These are phyloP conservation scores for Neocallimastix lanati DNA, from an alignment of 192 early-diverging fungal species.

Conservation along the genomic window DNA sequence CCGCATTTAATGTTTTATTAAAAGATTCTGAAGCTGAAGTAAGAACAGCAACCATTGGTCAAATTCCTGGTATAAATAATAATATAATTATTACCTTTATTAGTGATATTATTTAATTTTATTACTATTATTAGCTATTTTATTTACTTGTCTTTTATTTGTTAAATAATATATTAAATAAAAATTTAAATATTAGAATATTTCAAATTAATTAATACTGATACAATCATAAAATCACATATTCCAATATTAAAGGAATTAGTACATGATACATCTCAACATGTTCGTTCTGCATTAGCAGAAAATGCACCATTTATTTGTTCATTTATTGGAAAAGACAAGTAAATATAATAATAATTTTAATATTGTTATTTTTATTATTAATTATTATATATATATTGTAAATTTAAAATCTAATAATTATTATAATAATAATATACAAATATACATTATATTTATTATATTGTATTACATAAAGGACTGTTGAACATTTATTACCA, in stretches of 20 bases:
- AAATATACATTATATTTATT: too few relatives aligned
- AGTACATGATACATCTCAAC: constrained; percentile 83
- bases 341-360: constrained; percentile 21
- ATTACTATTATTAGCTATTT: too few relatives aligned
- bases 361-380: neutral
- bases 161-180: too few relatives aligned
- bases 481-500: constrained; percentile 83
- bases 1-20: constrained; percentile 67
- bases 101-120: too few relatives aligned
- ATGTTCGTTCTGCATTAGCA: constrained; percentile 86
- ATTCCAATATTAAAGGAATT: constrained; percentile 83
- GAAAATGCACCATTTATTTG: constrained; percentile 89
- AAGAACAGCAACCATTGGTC: constrained; percentile 82
- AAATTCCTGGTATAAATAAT: constrained; percentile 46
- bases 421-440: too few relatives aligned
- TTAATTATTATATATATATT: neutral
- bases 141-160: too few relatives aligned
- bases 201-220: constrained; percentile 51
- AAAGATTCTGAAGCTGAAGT: constrained; percentile 98
- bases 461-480: too few relatives aligned
- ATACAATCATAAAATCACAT: constrained; percentile 58
- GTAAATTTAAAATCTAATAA: too few relatives aligned
- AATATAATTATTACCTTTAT: too few relatives aligned
- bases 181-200: constrained; percentile 22
- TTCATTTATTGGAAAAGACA: constrained; percentile 84